Evolutionary conservation across 1,284 basidiomycete genomes (phyloP).

Genomic region (Coriolopsis trogii): DNA sequence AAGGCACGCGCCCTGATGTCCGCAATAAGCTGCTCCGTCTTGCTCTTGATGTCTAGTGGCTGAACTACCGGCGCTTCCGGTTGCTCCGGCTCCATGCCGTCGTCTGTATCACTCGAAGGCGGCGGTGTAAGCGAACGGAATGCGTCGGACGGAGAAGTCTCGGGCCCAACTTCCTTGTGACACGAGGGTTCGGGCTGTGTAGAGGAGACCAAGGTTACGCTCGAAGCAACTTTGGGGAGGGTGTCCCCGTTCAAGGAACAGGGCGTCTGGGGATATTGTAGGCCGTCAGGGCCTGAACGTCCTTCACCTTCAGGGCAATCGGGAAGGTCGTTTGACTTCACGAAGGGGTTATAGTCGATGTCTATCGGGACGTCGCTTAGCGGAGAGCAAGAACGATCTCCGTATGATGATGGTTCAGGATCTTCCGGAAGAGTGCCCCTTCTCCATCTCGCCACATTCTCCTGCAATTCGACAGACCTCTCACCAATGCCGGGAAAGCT

Average conservation of each 20-base stretch:
- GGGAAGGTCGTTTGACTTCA: neutral
- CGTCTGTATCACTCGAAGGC: slow-evolving; percentile 32
- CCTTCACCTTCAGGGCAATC: slow-evolving; percentile 3
- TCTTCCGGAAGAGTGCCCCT: slow-evolving; percentile 22
- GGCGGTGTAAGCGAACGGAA: slow-evolving; percentile 42
- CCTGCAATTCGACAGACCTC: slow-evolving; percentile 36
- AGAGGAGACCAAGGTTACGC: neutral
- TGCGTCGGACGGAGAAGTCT: slow-evolving; percentile 10
- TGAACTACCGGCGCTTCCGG: slow-evolving; percentile 37
- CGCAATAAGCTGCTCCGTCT: slow-evolving; percentile 60
- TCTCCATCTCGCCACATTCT: slow-evolving; percentile 48
- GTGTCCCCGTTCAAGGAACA: slow-evolving; percentile 27
- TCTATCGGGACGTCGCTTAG: slow-evolving; percentile 27
- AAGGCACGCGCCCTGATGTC: slow-evolving; percentile 55
- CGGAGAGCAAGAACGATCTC: slow-evolving; percentile 9
- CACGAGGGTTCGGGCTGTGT: slow-evolving; percentile 5
- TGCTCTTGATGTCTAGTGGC: slow-evolving; percentile 45
- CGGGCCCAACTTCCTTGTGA: slow-evolving; percentile 1
- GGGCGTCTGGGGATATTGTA: slow-evolving; percentile 13
- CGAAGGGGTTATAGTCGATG: slow-evolving; percentile 25
- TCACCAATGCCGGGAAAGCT: slow-evolving; percentile 32
- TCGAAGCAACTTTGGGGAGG: neutral
- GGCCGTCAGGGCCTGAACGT: neutral
- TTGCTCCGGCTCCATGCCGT: slow-evolving; percentile 29
- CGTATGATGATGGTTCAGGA: slow-evolving; percentile 6